Evolutionary conservation across 495 filamentous ascomycete species (phyloP).

Genomic region (Aspergillus heteromorphus): DNA sequence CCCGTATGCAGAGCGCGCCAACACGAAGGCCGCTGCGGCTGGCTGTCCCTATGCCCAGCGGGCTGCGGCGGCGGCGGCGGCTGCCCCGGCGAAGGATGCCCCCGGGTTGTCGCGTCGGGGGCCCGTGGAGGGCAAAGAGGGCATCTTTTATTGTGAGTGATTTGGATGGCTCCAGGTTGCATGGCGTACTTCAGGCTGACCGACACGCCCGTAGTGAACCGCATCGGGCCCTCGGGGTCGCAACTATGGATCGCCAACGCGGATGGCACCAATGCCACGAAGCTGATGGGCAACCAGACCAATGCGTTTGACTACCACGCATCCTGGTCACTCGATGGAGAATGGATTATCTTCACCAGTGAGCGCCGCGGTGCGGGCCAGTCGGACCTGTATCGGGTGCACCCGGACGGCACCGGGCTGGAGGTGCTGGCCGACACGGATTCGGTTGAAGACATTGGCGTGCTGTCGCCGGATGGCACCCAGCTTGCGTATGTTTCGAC

Average conservation of each 20-base stretch:
- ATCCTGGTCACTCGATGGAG: constrained; percentile 19
- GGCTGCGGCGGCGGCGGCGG: background rate
- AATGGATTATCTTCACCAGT: constrained; percentile 18
- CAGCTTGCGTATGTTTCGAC: constrained; percentile 12
- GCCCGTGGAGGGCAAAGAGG: constrained; percentile 7
- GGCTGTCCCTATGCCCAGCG: background rate
- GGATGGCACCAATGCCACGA: constrained; percentile 20
- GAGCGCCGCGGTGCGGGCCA: constrained; percentile 14
- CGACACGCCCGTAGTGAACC: background rate
- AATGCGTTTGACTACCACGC: constrained; percentile 27
- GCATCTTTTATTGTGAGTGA: constrained; percentile 20
- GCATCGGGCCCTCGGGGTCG: constrained; percentile 23
- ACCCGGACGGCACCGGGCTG: constrained; percentile 11
- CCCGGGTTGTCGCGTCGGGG: background rate
- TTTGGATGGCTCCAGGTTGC: too few species aligned
- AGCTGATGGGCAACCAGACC: constrained; percentile 19
- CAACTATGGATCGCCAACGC: constrained; percentile 23
- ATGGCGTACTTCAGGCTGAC: too few species aligned
- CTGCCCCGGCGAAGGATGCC: background rate
- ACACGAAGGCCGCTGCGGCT: background rate
- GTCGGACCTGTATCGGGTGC: constrained; percentile 16
- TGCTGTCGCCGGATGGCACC: constrained; percentile 6
- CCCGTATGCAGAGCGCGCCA: background rate
- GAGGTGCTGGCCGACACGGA: constrained; percentile 8
- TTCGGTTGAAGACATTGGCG: constrained; percentile 13